Evolutionary conservation across 306 rosid species (phyloP), one percentile per base, ranked within the genome.

Genomic region (Fragaria iinumae): DNA sequence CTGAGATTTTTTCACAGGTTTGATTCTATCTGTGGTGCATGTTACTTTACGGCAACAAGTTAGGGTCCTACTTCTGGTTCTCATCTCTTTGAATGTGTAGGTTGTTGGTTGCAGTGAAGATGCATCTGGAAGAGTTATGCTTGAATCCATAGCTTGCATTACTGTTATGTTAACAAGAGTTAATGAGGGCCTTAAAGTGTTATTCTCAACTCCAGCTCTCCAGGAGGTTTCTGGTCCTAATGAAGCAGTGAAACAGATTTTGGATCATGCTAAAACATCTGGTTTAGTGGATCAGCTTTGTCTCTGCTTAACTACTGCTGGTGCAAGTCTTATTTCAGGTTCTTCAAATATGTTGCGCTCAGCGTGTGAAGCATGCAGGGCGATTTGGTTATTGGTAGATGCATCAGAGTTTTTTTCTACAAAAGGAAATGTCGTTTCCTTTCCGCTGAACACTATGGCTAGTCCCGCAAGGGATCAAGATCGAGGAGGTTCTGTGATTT

Each of bases 281-380:
- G 87, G 97, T 78, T 60, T 95, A 79, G 96, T 87, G 49, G 99
- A 92, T 79, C 91, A 84, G 78, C 87, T 95, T 80, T 92, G 96
- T 83, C 76, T 76, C 21, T 87, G 99, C 86, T 83, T 95, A 83
- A 89, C 88, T 44, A 89, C 82, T 73, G 85, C 97, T 67, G 99
- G 97, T 44, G 85, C 93, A 0, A 89, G 98, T 84, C 94, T 91
- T 79, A 86, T 85, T 77, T 91, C 96, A 25, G 98, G 98, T 71
- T 92, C 99, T 83, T 90, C 93, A 50, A 82, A 76, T 80, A 88
- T 95, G 87, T 80, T 88, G 70, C 89, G 93, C 75, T 90, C 90
- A 81, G 96, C 99, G 76, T 89, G 93, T 80, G 97, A 95, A 87
- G 92, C 96, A 47, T 92, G 97, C 72, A 85, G 86, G 75, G 93